Base-by-base conservation (phyloP, 2,329 filamentous ascomycete species). In the Dactylellina cionopaga region DNA sequence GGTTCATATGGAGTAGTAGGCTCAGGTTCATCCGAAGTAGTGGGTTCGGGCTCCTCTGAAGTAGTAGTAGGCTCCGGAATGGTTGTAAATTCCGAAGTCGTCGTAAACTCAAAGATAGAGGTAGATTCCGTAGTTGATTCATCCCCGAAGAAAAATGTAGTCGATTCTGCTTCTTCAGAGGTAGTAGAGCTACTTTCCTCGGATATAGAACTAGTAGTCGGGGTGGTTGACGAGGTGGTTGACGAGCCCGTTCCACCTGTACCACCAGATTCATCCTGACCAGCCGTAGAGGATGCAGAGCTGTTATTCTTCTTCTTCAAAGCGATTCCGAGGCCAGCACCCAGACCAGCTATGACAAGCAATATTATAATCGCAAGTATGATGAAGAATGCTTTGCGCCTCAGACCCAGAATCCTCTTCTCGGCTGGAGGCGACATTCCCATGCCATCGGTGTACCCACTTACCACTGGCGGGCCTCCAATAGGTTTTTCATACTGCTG, bases 351-450 rank as follows among this genome's bases (percentile, higher is more conserved):
- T 22, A 72, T 19, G 3, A 65, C n/a, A 11, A 65, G 37, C 2
- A 72, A 11, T 10, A 33, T 13, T n/a, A 60, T 6, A 17, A 72
- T 11, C 1, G 11, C 52, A 5, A 72, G 35, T 9, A 65, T 46
- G 9, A 65, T 60, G 17, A 56, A 72, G 19, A 72, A 72, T 13
- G 37, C 19, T 27, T 43, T 59, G 10, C 58, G 59, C 3, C 68
- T 51, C 10, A 72, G 0, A 4, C 68, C 68, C 24, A 59, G 65
- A n/a, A 72, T 72, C 5, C 31, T 56, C 31, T 41, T 62, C 39
- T 52, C 22, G 2, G 13, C 27, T 10, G 27, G 9, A 13, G 58
- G 51, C 9, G 59, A 39, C 22, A 55, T 51, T 17, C 68, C 52
- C 24, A 24, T 22, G 9, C n/a, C 31, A 24, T 58, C 55, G 5